These are phyloP conservation scores for Medicago truncatula DNA, from an alignment of 306 rosid species.

Conservation along the genomic window DNA sequence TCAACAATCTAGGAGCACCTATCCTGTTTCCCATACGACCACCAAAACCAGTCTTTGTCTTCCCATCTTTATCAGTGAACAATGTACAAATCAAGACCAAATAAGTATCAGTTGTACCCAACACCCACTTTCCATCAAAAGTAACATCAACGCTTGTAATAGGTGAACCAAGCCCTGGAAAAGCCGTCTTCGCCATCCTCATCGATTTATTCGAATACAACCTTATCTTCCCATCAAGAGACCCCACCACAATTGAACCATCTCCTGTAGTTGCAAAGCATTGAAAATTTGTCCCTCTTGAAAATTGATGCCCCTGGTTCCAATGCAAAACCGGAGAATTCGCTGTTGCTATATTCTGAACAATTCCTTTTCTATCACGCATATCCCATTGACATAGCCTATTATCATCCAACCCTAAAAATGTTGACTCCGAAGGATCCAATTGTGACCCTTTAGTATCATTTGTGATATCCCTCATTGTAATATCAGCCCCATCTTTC, in stretches of 20 bases:
- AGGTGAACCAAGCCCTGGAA: constrained; percentile 86
- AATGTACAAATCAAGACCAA: constrained; percentile 85
- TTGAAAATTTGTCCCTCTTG: constrained; percentile 85
- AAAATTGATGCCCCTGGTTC: constrained; percentile 91
- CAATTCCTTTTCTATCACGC: constrained; percentile 80
- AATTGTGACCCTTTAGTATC: constrained; percentile 82
- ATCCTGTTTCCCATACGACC: constrained; percentile 91
- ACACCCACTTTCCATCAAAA: constrained; percentile 88
- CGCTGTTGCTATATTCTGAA: constrained; percentile 62
- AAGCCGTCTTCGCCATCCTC: constrained; percentile 94
- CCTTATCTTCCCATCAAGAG: constrained; percentile 87
- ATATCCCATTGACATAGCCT: constrained; percentile 94
- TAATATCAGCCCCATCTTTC: constrained; percentile 80
- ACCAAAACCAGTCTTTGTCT: constrained; percentile 79
- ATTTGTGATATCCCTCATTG: constrained; percentile 86
- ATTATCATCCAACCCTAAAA: constrained; percentile 94
- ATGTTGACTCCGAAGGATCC: constrained; percentile 88
- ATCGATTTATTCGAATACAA: constrained; percentile 84
- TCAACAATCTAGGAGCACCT: constrained; percentile 87
- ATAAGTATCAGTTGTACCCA: constrained; percentile 82
- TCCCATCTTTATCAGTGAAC: constrained; percentile 90
- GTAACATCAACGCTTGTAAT: constrained; percentile 89
- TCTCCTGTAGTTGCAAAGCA: constrained; percentile 89
- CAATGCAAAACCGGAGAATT: constrained; percentile 75
- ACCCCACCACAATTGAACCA: constrained; percentile 91